Percentiles rank a stretch among this genome's conserved stretches.
phyloP scores from a whole-genome alignment of 805 yeast species.

The Candida coquimbonensis region DNA sequence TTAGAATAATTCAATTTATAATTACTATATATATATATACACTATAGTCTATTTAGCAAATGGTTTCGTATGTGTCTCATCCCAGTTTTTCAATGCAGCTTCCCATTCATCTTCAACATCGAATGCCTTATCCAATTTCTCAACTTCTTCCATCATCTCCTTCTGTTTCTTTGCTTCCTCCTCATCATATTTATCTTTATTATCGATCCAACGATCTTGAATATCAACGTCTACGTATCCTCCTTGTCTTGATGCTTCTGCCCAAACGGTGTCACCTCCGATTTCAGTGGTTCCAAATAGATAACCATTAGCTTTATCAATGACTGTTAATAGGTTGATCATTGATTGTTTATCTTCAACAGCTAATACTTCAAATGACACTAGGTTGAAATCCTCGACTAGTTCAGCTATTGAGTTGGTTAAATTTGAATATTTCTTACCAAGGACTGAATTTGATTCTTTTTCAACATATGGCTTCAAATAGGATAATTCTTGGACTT shows the following conservation, averaged over 20 bases:
- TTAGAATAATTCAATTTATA: constrained; percentile 2
- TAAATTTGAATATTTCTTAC: constrained; percentile 54
- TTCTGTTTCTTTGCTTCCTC: constrained; percentile 42
- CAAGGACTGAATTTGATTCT: constrained; percentile 63
- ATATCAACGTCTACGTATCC: constrained; percentile 55
- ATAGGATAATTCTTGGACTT: constrained; percentile 76
- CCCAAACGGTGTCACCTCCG: constrained; percentile 97
- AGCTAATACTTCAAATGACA: constrained; percentile 81
- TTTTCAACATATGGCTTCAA: constrained; percentile 61
- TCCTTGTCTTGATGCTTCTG: constrained; percentile 86
- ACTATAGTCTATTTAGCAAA: constrained; percentile 8
- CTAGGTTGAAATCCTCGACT: constrained; percentile 80
- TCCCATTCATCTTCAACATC: constrained; percentile 72
- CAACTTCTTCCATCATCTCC: constrained; percentile 35
- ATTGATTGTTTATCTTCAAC: constrained; percentile 89
- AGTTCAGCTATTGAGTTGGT: constrained; percentile 77
- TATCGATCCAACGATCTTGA: constrained; percentile 94
- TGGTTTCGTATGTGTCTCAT: constrained; percentile 30
- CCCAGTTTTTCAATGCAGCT: constrained; percentile 53
- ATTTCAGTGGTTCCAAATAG: constrained; percentile 87
- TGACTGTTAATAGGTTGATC: constrained; percentile 69
- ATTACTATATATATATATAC: neutral
- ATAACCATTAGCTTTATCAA: constrained; percentile 93
- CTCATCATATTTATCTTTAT: constrained; percentile 70
- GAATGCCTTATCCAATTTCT: constrained; percentile 33